Evolutionary conservation across 164 flowering plant genomes (phyloP).

Genomic region (Macadamia integrifolia): DNA sequence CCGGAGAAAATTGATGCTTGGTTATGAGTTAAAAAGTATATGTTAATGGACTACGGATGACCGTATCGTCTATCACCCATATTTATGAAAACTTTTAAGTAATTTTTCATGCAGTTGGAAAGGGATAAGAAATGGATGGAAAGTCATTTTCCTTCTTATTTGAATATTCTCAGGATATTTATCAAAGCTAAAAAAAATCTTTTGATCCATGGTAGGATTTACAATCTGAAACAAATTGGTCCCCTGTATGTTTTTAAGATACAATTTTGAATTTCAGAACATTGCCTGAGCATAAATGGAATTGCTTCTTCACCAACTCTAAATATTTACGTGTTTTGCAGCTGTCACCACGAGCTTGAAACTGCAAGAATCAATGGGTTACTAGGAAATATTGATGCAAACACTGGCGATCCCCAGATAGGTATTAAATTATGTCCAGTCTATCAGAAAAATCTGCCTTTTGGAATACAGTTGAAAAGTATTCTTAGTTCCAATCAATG

Average conservation of each 20-base stretch:
- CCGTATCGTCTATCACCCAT: too few relatives aligned
- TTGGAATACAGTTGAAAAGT: not conserved
- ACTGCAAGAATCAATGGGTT: conserved; percentile 93
- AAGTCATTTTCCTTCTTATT: too few relatives aligned
- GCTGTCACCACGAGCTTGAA: conserved; percentile 98
- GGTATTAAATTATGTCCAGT: conserved; percentile 34
- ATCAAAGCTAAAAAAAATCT: too few relatives aligned
- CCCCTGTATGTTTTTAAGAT: not conserved
- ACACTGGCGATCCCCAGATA: conserved; percentile 92
- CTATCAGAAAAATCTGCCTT: not conserved
- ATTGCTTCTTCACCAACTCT: not conserved
- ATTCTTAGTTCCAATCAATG: not conserved
- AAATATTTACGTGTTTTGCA: conserved; percentile 17
- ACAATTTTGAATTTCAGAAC: conserved; percentile 16
- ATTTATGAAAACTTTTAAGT: too few relatives aligned
- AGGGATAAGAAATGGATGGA: too few relatives aligned
- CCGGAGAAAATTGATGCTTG: too few relatives aligned
- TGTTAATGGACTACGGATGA: too few relatives aligned
- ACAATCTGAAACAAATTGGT: not conserved
- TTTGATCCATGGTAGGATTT: too few relatives aligned
- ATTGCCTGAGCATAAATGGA: too few relatives aligned
- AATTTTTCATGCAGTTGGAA: too few relatives aligned
- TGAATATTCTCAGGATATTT: too few relatives aligned
- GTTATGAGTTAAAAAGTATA: too few relatives aligned
- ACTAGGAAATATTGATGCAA: conserved; percentile 94